Conservation (phyloP, 73 alveolate species). For the Breviolum minutum region DNA sequence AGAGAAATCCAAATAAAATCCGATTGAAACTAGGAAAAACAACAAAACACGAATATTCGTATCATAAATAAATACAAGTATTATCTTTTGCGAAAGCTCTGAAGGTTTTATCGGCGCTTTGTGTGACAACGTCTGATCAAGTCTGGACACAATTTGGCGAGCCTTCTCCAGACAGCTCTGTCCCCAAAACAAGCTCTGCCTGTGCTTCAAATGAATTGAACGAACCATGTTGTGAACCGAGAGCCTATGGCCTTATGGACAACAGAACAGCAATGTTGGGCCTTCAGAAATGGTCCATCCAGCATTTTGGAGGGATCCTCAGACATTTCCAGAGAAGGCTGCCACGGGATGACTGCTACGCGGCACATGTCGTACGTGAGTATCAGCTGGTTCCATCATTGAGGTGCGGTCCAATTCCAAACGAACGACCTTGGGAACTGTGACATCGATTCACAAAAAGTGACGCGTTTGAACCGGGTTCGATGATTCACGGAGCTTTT, state of each 20-base stretch:
- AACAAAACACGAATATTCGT: neutral
- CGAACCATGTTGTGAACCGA: neutral
- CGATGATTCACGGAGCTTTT: no score
- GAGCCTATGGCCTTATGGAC: no score
- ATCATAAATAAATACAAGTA: neutral
- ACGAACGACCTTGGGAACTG: conserved; percentile 14
- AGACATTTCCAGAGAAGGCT: neutral
- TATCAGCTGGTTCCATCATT: neutral
- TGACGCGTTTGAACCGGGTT: neutral
- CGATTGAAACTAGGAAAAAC: neutral
- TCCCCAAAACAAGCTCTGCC: conserved; percentile 90
- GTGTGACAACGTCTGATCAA: neutral
- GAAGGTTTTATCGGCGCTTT: neutral
- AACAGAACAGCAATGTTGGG: neutral
- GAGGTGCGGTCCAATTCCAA: conserved; percentile 35
- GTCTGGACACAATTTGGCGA: no score
- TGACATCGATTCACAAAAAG: neutral
- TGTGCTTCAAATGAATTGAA: neutral
- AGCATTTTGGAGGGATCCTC: conserved; percentile 60
- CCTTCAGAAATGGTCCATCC: conserved; percentile 69
- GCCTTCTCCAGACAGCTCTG: conserved; percentile 46
- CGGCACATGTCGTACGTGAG: neutral
- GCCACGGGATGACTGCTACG: neutral
- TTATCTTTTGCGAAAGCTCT: neutral
- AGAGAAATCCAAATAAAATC: neutral